phyloP scores from a whole-genome alignment of 805 yeast genomes.

The Tetrapisispora iriomotensis region DNA sequence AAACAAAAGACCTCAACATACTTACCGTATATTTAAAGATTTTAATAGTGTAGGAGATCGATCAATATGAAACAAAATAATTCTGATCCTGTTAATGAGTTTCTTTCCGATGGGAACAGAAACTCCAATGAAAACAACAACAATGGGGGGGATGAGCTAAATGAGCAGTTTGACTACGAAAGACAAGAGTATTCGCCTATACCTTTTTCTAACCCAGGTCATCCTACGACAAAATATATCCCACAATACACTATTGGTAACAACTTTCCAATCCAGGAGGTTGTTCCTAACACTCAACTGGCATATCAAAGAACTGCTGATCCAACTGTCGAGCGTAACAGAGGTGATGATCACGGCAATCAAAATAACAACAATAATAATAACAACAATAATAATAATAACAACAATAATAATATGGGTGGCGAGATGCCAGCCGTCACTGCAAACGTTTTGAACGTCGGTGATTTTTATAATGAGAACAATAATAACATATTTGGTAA shows the following conservation, averaged over 20 bases:
- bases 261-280: conserved; percentile 23
- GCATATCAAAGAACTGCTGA: conserved; percentile 7
- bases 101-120: background rate
- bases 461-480: conserved; percentile 8
- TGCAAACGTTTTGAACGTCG: conserved; percentile 16
- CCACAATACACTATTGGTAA: conserved; percentile 18
- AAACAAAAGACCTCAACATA: no score
- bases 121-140: conserved; percentile 1
- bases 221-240: conserved; percentile 17
- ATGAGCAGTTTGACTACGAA: conserved; percentile 13
- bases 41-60: no score
- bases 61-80: no score
- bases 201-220: conserved; percentile 2
- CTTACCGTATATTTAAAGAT: no score
- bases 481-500: conserved; percentile 1
- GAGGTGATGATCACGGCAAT: no score
- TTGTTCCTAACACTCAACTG: conserved; percentile 24
- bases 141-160: no score
- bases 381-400: no score
- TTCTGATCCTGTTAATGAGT: background rate
- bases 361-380: no score
- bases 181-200: conserved; percentile 13
- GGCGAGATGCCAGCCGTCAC: conserved; percentile 12
- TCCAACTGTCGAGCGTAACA: conserved; percentile 6
- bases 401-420: conserved; percentile 15